Evolutionary conservation across 2,329 filamentous ascomycete genomes (phyloP).

Genomic region (Aureobasidium namibiae): DNA sequence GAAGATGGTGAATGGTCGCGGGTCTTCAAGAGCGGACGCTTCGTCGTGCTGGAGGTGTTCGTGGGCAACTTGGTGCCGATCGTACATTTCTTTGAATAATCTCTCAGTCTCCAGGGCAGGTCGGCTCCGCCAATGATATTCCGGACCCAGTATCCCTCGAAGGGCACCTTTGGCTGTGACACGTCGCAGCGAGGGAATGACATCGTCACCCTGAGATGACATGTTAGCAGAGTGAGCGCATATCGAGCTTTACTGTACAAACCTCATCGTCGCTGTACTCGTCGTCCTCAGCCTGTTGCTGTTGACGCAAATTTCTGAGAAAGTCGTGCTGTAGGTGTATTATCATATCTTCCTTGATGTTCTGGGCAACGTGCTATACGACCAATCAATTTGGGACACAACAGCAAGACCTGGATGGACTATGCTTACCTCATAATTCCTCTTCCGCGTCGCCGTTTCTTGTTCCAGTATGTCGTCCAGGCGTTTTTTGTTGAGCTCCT

Average conservation of each 20-base stretch:
- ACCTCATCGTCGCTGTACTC: slow-evolving; percentile 36
- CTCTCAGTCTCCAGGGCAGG: slow-evolving; percentile 32
- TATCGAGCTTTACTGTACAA: slow-evolving; percentile 13
- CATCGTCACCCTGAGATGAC: slow-evolving; percentile 13
- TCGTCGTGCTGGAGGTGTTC: slow-evolving; percentile 12
- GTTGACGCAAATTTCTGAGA: slow-evolving; percentile 30
- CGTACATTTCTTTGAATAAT: slow-evolving; percentile 25
- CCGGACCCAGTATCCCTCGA: slow-evolving; percentile 19
- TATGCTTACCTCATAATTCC: slow-evolving; percentile 30
- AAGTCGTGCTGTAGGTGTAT: slow-evolving; percentile 24
- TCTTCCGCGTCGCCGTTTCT: slow-evolving; percentile 27
- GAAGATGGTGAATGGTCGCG: slow-evolving; percentile 33
- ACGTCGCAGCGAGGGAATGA: slow-evolving; percentile 28
- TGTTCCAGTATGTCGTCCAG: slow-evolving; percentile 28
- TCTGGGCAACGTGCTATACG: slow-evolving; percentile 15
- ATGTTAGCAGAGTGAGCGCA: not conserved
- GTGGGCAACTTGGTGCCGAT: slow-evolving; percentile 15
- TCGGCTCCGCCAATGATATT: slow-evolving; percentile 33
- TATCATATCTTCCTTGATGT: slow-evolving; percentile 22
- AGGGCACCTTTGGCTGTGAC: slow-evolving; percentile 21
- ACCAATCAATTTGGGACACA: slow-evolving; percentile 6
- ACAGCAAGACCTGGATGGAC: slow-evolving; percentile 26
- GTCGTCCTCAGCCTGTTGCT: slow-evolving; percentile 26
- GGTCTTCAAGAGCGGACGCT: slow-evolving; percentile 8
- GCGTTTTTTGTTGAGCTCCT: slow-evolving; percentile 30